Conservation (phyloP, 2,329 filamentous ascomycete genomes). For the Penicillium capsulatum region DNA sequence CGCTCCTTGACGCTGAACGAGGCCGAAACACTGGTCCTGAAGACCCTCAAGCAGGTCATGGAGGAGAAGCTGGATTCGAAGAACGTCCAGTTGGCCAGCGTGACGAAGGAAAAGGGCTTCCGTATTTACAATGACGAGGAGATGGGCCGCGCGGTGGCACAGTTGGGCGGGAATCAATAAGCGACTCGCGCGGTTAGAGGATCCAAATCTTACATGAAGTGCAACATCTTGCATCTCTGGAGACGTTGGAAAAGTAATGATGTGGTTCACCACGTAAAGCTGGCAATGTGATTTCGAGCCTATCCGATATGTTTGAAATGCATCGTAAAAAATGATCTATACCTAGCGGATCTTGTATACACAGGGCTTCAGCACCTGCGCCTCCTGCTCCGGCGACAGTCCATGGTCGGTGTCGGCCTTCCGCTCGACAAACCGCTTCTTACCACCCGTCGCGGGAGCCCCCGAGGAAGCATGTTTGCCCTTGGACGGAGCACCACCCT, state of each 20-base stretch:
- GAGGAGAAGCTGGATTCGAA: slow-evolving; percentile 99
- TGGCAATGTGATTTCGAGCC: slow-evolving; percentile 1
- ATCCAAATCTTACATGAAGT: neutral
- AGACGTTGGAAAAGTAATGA: slow-evolving; percentile 29
- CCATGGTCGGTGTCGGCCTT: slow-evolving; percentile 51
- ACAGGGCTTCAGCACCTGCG: slow-evolving; percentile 84
- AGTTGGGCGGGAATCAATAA: slow-evolving; percentile 49
- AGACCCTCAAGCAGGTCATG: slow-evolving; percentile 99
- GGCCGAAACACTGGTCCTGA: slow-evolving; percentile 90
- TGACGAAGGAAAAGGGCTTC: slow-evolving; percentile 97
- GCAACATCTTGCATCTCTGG: slow-evolving; percentile 1
- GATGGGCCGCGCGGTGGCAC: slow-evolving; percentile 88
- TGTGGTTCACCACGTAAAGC: slow-evolving; percentile 20
- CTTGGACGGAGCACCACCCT: slow-evolving; percentile 61
- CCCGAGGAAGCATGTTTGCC: slow-evolving; percentile 61
- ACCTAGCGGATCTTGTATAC: slow-evolving; percentile 82
- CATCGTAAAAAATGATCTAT: slow-evolving; percentile 12
- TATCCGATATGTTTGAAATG: neutral
- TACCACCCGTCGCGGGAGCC: slow-evolving; percentile 32
- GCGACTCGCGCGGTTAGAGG: slow-evolving; percentile 10
- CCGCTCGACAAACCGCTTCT: slow-evolving; percentile 55
- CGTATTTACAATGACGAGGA: slow-evolving; percentile 97
- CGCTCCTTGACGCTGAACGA: slow-evolving; percentile 91
- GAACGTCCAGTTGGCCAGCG: slow-evolving; percentile 96
- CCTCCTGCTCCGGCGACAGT: slow-evolving; percentile 56